Conservation (phyloP, 2,329 filamentous ascomycete genomes). For the Truncatella angustata region DNA sequence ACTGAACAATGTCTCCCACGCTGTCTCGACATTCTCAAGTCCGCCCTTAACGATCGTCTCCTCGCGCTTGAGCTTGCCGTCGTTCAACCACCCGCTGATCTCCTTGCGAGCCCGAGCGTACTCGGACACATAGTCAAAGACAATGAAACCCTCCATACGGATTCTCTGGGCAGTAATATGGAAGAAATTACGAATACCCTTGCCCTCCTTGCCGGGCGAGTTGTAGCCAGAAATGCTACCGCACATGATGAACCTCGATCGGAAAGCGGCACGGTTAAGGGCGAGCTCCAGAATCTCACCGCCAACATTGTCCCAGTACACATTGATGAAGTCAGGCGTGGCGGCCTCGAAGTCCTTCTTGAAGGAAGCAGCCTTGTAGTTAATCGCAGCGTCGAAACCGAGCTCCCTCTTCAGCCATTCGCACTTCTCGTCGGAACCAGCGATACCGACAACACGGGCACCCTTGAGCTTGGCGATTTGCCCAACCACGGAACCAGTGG, state of each 20-base stretch:
- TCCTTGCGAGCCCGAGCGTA: constrained; percentile 58
- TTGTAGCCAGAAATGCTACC: constrained; percentile 72
- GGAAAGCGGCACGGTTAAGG: constrained; percentile 58
- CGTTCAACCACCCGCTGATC: constrained; percentile 64
- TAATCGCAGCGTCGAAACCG: constrained; percentile 58
- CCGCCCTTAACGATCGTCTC: constrained; percentile 73
- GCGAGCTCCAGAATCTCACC: constrained; percentile 69
- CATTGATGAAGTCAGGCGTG: constrained; percentile 54
- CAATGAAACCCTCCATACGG: constrained; percentile 70
- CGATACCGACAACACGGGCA: constrained; percentile 59
- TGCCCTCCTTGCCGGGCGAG: constrained; percentile 49
- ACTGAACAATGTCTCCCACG: constrained; percentile 62
- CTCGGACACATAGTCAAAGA: constrained; percentile 63
- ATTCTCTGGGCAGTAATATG: constrained; percentile 41
- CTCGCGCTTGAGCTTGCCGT: constrained; percentile 70
- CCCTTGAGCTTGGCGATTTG: constrained; percentile 77
- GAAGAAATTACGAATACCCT: constrained; percentile 33
- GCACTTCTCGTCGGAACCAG: constrained; percentile 66
- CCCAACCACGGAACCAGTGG: constrained; percentile 72
- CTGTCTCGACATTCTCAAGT: constrained; percentile 60
- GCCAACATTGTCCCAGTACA: constrained; percentile 68
- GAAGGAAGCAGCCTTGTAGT: constrained; percentile 58
- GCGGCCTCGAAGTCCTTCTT: constrained; percentile 48
- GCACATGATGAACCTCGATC: constrained; percentile 69
- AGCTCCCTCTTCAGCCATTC: constrained; percentile 53